Evolutionary conservation across 805 yeast genomes (phyloP), one percentile per base, ranked within the genome.

Genomic region (Metschnikowia borealis): DNA sequence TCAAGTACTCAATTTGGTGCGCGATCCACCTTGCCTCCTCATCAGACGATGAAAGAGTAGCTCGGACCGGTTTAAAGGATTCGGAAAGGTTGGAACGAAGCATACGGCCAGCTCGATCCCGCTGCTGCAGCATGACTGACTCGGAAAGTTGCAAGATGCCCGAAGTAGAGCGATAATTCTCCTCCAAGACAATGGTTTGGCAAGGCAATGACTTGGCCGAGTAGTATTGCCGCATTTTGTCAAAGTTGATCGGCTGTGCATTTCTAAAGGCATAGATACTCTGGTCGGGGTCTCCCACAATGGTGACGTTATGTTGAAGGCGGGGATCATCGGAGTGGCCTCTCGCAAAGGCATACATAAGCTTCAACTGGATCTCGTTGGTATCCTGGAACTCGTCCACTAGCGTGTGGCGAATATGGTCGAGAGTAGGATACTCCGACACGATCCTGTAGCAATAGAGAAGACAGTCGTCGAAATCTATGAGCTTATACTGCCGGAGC

Each of bases 381-480:
- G 97, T 90, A 60, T 94, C 99, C 68, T 92, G 98, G 60, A 90
- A 92, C 67, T 92, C 99, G 68, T 92, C 99, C 6, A 94, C 89
- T 17, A 92, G 70, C 0, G 90, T 89, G 59, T 89, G 94, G 54
- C 80, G 71, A 3, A 86, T 67, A 45, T 71, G 67, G 2, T 71
- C 70, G 26, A 83, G 66, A 26, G 81, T 77, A 0, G 78, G 69
- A 33, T 77, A 75, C 31, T 65, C 55, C 0, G 68, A 53, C 13
- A 91, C 62, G 10, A 91, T 68, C 14, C 69, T 65, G 52, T 73
- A 69, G 20, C 89, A 77, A 39, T 71, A 66, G 39, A 88, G 60
- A 31, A 94, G 69, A 47, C 94, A 74, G 62, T 90, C 97, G 63
- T 92, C 97, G 65, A 89, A 92, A 66, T 91, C 97, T 13, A 87